These are phyloP conservation scores for Coelastrella sp. DNA, from an alignment of 139 green algal genomes.

Conservation along the genomic window DNA sequence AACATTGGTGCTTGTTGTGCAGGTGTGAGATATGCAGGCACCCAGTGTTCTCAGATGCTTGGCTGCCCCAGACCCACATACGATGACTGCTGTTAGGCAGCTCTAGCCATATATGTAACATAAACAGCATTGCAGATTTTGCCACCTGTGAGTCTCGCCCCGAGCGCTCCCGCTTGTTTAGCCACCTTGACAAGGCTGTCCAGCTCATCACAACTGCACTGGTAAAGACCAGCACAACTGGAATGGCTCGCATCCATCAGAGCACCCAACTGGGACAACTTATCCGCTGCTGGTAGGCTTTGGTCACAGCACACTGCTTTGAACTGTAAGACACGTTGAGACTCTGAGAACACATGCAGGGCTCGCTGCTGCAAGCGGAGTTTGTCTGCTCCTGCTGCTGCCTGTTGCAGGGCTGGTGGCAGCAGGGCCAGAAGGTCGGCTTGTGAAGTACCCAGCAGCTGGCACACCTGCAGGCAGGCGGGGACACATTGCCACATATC, in stretches of 20 bases:
- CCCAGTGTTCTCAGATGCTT: no score
- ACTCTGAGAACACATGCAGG: conserved; percentile 88
- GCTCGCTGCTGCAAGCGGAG: conserved; percentile 80
- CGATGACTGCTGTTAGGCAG: not conserved
- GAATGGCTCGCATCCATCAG: conserved; percentile 93
- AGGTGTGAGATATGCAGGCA: no score
- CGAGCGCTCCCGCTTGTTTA: conserved; percentile 81
- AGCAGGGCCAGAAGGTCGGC: not conserved
- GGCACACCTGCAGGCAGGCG: not conserved
- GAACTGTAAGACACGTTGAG: conserved; percentile 83
- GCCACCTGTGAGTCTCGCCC: conserved; percentile 85
- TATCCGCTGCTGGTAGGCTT: conserved; percentile 36
- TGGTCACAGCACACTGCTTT: conserved; percentile 60
- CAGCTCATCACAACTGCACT: conserved; percentile 94
- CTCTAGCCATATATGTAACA: not conserved
- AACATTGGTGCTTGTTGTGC: no score
- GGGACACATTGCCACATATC: no score
- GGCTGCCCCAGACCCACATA: no score
- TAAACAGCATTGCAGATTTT: no score
- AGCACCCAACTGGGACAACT: conserved; percentile 73
- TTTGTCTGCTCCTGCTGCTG: not conserved
- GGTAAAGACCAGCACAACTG: conserved; percentile 90
- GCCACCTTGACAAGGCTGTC: conserved; percentile 83
- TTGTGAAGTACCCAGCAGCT: not conserved
- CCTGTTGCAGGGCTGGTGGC: conserved; percentile 10